Evolutionary conservation across 208 protist species (phyloP), one percentile per base, ranked within the genome.

Genomic region (Leishmania tropica): DNA sequence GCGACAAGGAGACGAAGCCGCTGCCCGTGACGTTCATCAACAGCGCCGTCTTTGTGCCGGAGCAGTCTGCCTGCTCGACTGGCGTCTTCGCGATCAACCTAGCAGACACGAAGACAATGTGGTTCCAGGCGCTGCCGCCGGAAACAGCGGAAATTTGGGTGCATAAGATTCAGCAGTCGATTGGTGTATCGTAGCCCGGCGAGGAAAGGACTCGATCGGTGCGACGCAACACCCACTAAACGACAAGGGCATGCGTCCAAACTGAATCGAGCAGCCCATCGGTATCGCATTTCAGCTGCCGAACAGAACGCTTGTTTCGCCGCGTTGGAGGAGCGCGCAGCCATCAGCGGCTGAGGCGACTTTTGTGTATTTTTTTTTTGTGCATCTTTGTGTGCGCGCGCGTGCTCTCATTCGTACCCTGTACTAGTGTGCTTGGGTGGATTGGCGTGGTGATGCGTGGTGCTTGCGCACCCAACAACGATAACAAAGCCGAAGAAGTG

Each of bases 41-140:
- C 70, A 94, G 89, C 47, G 93, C 92, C n/a, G 92, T 92, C 37
- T 90, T 90, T 45, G 92, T 94, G 73, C 90, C 92, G 72, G 88
- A 87, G 60, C 76, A 87, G 48, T 91, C 89, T 35, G 90, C 92
- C 15, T 80, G 87, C 72, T 90, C 92, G 53, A 86, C 89, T 17
- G 92, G 86, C 53, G 92, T 95, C 28, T 94, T 95, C 73, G 90
- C 92, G 3, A 92, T 95, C 79, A 93, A 94, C 76, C 81, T 92
- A 48, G 89, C 83, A 17, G 92, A 91, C 56, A 80, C 84, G 1
- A 93, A 94, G 83, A 91, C 88, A n/a, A 92, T 92, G 84, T 95
- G 92, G 92, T 94, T 95, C 68, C 92, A 94, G 81, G 92, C 88
- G 19, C 87, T 85, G 60, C 85, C 85, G 31, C 83, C 81, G 19